Evolutionary conservation across 495 filamentous ascomycete species (phyloP), one percentile per base, ranked within the genome.

Genomic region (Neurospora sp.): DNA sequence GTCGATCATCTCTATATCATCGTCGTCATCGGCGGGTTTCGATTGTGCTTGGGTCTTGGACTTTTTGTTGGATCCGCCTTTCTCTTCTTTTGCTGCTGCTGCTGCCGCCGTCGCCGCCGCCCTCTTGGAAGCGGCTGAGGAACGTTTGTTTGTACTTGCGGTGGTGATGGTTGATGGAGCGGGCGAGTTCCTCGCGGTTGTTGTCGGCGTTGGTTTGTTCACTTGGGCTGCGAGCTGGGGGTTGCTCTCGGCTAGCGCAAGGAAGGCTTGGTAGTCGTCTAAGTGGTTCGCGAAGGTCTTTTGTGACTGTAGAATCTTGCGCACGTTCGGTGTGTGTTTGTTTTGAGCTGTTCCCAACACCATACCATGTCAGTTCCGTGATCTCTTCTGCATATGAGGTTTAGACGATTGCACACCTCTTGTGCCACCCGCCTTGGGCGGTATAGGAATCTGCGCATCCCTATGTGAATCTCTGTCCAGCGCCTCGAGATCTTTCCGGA

Each of bases 271-370:
- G 83, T 93, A 94, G 81, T 98, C 94, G 72, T 93, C 92, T 41
- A 98, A 87, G 78, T 98, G 91, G 81, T 98, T 96, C 48, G 89
- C 87, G 76, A 97, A 97, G 0, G 93, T 94, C 84, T 97, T 97
- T 80, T 96, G 92, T 3, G 91, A 94, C 76, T 90, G 89, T n/a
- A 97, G 84, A 75, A 98, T 96, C 78, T 92, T 92, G 75, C 93
- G 92, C n/a, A 96, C 92, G 78, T 91, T 92, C 3, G 91, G 85
- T 20, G 94, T 94, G 71, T 87, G 86, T 80, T 94, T 93, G 71
- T 79, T 83, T 39, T 79, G 75, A 69, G 78, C 78, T 79, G 37
- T 27, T 27, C n/a, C 18, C 18, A 12, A 39, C 20, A 27, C 9
- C n/a, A 74, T 70, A 4, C 6, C 48, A 20, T 38, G 42, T 48